These are phyloP conservation scores for Rhodotorula glutinis DNA, from an alignment of 1,284 basidiomycete genomes.

Conservation along the genomic window DNA sequence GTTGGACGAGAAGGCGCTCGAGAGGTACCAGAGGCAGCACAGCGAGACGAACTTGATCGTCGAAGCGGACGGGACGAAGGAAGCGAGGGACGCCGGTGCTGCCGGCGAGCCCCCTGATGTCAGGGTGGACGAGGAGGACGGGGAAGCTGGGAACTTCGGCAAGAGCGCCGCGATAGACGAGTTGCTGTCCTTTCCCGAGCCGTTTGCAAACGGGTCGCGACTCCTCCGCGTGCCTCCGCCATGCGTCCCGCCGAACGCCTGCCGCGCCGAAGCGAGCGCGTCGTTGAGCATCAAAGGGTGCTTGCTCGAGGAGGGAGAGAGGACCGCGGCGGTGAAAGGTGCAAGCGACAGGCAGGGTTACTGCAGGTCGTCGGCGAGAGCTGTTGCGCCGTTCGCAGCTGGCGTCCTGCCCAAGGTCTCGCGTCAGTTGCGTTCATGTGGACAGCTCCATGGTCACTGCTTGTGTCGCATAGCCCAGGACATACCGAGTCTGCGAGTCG, in stretches of 20 bases:
- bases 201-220: neutral
- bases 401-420: too few species aligned
- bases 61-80: constrained; percentile 24
- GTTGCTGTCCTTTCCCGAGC: neutral
- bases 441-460: too few species aligned
- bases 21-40: constrained; percentile 69
- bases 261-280: constrained; percentile 7
- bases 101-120: neutral
- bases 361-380: too few species aligned
- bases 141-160: constrained; percentile 6
- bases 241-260: neutral
- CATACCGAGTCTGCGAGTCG: too few species aligned
- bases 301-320: neutral
- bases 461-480: too few species aligned
- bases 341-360: too few species aligned
- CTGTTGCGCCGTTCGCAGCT: too few species aligned
- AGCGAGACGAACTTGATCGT: constrained; percentile 53
- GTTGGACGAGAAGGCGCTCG: constrained; percentile 82
- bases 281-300: neutral
- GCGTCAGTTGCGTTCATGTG: too few species aligned
- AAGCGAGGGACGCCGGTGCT: neutral
- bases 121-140: neutral
- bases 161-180: constrained; percentile 2
- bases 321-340: neutral
- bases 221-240: neutral